phyloP scores from a whole-genome alignment of 1,284 basidiomycete genomes.

The Malassezia dermatis region DNA sequence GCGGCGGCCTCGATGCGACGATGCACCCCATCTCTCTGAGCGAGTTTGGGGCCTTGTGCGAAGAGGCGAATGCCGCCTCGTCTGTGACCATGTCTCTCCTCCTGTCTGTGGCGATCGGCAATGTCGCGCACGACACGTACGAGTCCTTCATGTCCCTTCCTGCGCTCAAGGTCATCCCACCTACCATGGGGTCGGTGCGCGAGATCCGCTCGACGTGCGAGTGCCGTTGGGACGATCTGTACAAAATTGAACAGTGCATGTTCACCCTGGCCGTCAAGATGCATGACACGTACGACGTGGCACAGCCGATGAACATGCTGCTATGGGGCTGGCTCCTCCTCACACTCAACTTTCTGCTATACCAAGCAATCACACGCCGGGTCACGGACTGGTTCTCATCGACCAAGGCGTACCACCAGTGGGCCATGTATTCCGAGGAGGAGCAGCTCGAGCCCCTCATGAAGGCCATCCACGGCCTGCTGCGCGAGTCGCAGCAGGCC shows the following conservation, averaged over 20 bases:
- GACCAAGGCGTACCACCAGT: not conserved
- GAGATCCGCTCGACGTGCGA: not conserved
- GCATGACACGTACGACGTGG: not conserved
- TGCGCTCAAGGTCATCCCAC: not conserved
- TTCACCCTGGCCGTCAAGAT: not conserved
- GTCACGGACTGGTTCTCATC: slow-evolving; percentile 11
- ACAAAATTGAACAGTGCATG: not conserved
- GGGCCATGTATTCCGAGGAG: not conserved
- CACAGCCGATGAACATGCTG: slow-evolving; percentile 1
- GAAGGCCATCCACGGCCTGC: not conserved
- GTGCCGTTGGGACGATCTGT: slow-evolving; percentile 9
- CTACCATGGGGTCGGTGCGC: not conserved
- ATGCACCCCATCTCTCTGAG: not conserved
- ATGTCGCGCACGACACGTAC: slow-evolving; percentile 3
- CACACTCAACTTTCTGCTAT: slow-evolving; percentile 1
- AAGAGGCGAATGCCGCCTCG: not conserved
- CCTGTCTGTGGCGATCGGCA: not conserved
- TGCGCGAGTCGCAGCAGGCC: slow-evolving; percentile 1
- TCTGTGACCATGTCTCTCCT: not conserved
- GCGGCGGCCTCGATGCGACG: not conserved
- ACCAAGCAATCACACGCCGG: not conserved
- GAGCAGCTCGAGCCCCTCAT: not conserved
- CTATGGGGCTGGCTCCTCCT: slow-evolving; percentile 6
- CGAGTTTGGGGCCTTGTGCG: not conserved
- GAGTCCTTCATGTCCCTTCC: not conserved